phyloP scores from a whole-genome alignment of 1,284 basidiomycete species.

The Ceratobasidium sp. region DNA sequence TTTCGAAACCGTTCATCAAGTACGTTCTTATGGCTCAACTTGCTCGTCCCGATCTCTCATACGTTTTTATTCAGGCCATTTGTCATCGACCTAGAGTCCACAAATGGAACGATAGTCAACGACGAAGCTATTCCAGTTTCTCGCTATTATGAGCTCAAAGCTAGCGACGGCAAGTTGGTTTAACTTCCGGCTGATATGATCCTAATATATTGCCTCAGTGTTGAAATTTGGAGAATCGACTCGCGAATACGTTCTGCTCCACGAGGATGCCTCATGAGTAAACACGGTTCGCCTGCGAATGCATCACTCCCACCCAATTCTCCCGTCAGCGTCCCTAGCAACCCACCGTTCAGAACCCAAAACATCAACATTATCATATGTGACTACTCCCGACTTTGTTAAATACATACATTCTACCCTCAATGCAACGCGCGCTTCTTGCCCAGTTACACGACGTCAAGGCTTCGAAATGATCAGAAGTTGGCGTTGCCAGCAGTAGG shows the following conservation, averaged over 20 bases:
- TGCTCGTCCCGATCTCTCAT: conserved; percentile 40
- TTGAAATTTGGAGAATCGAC: conserved; percentile 92
- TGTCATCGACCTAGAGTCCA: conserved; percentile 96
- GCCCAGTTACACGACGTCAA: background rate
- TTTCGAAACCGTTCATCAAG: conserved; percentile 83
- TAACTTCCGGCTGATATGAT: background rate
- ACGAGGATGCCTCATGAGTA: conserved; percentile 72
- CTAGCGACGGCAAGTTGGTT: conserved; percentile 80
- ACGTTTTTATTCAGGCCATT: conserved; percentile 76
- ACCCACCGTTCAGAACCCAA: background rate
- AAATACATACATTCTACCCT: background rate
- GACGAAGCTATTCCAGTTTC: conserved; percentile 86
- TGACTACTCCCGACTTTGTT: background rate
- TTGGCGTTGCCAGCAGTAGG: background rate
- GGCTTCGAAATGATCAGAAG: background rate
- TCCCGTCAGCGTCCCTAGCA: background rate
- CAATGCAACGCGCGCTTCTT: conserved; percentile 17
- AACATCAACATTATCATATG: background rate
- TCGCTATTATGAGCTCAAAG: conserved; percentile 91
- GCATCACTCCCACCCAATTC: background rate
- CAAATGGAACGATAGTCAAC: conserved; percentile 95
- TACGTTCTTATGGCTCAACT: conserved; percentile 60
- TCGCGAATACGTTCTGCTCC: conserved; percentile 89
- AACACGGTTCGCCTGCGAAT: background rate
- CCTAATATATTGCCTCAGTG: conserved; percentile 65